These are phyloP conservation scores for Mesostigma viride DNA, from an alignment of 139 green algal genomes.

Conservation along the genomic window DNA sequence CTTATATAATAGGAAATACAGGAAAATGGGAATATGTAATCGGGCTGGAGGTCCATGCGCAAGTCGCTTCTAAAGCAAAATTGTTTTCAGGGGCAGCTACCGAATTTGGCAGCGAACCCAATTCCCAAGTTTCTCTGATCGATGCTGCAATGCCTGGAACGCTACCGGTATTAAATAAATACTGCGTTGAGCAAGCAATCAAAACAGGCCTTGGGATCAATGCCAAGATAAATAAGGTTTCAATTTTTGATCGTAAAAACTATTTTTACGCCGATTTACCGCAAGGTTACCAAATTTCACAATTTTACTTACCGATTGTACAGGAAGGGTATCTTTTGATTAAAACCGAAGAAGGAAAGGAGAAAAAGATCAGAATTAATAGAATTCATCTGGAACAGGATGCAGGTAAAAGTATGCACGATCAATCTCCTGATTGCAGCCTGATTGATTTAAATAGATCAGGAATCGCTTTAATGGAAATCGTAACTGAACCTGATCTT, in stretches of 20 bases:
- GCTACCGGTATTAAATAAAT: not conserved
- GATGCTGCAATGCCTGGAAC: not conserved
- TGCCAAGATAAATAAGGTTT: not conserved
- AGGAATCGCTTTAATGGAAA: conserved; percentile 20
- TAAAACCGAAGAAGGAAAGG: not conserved
- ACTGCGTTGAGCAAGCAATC: not conserved
- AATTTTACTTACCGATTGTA: conserved; percentile 13
- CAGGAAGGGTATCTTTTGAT: conserved; percentile 1
- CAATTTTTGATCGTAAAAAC: conserved; percentile 19
- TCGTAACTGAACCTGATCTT: conserved; percentile 22
- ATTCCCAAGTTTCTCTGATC: conserved; percentile 1
- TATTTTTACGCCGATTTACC: conserved; percentile 28
- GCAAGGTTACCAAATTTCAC: conserved; percentile 25
- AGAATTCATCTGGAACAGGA: conserved; percentile 21
- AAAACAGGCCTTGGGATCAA: not conserved
- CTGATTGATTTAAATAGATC: conserved; percentile 12
- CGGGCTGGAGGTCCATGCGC: too few species aligned
- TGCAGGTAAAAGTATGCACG: conserved; percentile 20
- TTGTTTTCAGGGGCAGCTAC: conserved; percentile 4
- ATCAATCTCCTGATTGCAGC: not conserved
- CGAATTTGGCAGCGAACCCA: conserved; percentile 2
- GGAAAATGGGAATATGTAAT: too few species aligned
- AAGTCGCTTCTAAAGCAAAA: too few species aligned
- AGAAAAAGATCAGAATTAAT: conserved; percentile 14
- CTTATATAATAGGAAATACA: too few species aligned